These are phyloP conservation scores for Xylaria scruposa DNA, from an alignment of 495 filamentous ascomycete species.

Conservation along the genomic window DNA sequence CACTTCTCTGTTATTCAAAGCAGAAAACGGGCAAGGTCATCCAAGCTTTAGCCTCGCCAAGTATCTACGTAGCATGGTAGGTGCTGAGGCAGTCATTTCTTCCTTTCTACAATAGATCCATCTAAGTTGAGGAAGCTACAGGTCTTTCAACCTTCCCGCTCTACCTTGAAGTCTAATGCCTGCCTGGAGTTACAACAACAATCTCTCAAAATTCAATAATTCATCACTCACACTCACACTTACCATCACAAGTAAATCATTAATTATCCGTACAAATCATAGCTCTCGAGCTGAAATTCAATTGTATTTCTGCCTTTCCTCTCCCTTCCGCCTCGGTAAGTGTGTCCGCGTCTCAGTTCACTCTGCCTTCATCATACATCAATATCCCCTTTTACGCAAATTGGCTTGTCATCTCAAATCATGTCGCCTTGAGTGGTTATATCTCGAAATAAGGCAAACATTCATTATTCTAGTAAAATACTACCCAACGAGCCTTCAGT, in stretches of 20 bases:
- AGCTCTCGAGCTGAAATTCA: too few relatives aligned
- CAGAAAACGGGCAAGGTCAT: background rate
- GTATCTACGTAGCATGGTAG: background rate
- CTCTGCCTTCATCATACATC: background rate
- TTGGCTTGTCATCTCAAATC: background rate
- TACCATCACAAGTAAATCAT: background rate
- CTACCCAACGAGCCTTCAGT: too few relatives aligned
- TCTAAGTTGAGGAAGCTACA: background rate
- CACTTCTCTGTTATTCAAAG: background rate
- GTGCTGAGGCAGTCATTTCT: background rate
- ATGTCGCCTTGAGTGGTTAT: background rate
- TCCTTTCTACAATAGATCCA: background rate
- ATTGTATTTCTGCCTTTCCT: too few relatives aligned
- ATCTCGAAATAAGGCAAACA: background rate
- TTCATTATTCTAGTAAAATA: background rate
- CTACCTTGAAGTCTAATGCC: background rate
- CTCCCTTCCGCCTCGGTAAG: background rate
- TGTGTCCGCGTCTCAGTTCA: background rate
- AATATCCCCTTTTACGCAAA: background rate
- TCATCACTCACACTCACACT: background rate
- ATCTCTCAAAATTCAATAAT: background rate
- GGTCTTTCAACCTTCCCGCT: background rate
- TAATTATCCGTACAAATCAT: too few relatives aligned
- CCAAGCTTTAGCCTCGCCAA: background rate
- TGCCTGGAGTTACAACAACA: background rate